These are phyloP conservation scores for Yamadazyma dendronema DNA, from an alignment of 1,139 yeast genomes.

Conservation along the genomic window DNA sequence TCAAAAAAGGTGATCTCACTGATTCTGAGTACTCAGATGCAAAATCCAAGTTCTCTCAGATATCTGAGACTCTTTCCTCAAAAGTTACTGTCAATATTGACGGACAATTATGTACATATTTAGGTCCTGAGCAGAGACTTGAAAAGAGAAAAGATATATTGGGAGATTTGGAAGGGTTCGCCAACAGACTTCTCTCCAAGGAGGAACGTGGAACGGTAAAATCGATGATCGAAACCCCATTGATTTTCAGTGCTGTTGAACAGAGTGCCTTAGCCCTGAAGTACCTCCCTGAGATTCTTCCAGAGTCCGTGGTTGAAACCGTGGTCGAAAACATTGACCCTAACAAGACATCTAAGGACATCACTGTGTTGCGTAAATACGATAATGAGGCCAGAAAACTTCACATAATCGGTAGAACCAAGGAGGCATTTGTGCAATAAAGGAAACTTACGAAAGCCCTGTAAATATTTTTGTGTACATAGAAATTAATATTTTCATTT, in stretches of 20 bases:
- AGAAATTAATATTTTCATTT: conserved; percentile 2
- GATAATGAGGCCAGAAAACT: conserved; percentile 29
- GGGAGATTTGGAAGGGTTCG: conserved; percentile 19
- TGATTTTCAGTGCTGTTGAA: conserved; percentile 28
- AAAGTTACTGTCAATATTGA: conserved; percentile 28
- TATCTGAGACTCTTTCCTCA: conserved; percentile 26
- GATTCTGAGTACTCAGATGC: conserved; percentile 25
- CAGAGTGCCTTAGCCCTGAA: conserved; percentile 21
- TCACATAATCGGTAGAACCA: conserved; percentile 37
- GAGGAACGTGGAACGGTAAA: conserved; percentile 26
- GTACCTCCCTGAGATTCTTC: conserved; percentile 36
- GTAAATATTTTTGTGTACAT: conserved; percentile 7
- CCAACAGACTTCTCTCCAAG: conserved; percentile 22
- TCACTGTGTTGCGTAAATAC: conserved; percentile 32
- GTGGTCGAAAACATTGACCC: conserved; percentile 27
- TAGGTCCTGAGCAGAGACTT: conserved; percentile 19
- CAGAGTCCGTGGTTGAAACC: conserved; percentile 35
- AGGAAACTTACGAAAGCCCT: neutral
- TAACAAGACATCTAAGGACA: conserved; percentile 33
- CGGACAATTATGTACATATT: conserved; percentile 24
- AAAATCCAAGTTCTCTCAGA: conserved; percentile 21
- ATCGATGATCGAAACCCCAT: conserved; percentile 33
- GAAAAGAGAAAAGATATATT: conserved; percentile 20
- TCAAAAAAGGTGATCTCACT: conserved; percentile 37
- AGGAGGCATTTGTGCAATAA: conserved; percentile 22